phyloP scores from a whole-genome alignment of 345 rosid species.

The Aquilaria malaccensis region DNA sequence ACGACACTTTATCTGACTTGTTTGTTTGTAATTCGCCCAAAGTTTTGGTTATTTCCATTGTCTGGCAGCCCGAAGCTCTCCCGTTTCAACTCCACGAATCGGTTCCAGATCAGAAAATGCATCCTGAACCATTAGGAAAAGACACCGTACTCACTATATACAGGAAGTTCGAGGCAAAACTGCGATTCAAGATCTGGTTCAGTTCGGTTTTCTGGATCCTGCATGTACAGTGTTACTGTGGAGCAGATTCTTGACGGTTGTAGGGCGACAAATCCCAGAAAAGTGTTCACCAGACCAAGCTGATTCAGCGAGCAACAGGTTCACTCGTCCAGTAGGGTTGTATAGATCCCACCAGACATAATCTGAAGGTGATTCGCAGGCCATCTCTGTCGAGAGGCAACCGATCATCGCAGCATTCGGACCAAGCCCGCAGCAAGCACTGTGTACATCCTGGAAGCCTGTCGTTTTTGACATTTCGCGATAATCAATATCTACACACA shows the following conservation, averaged over 20 bases:
- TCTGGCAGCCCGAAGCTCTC: too few species aligned
- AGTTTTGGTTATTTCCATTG: too few species aligned
- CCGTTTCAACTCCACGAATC: too few species aligned
- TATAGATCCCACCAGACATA: constrained; percentile 73
- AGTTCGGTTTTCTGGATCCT: too few species aligned
- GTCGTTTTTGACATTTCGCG: constrained; percentile 1
- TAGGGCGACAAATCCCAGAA: constrained; percentile 40
- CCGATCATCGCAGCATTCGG: constrained; percentile 34
- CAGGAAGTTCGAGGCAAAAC: too few species aligned
- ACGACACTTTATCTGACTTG: too few species aligned
- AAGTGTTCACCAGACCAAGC: constrained; percentile 45
- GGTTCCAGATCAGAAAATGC: too few species aligned
- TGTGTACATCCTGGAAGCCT: constrained; percentile 39
- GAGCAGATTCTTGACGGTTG: constrained; percentile 27
- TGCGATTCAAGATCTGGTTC: neutral
- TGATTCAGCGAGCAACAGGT: constrained; percentile 45
- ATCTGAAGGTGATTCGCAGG: constrained; percentile 35
- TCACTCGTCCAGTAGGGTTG: constrained; percentile 45
- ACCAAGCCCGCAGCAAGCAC: constrained; percentile 57
- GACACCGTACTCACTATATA: too few species aligned
- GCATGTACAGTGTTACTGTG: neutral
- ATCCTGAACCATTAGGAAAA: too few species aligned
- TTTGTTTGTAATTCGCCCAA: too few species aligned
- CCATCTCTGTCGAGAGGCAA: constrained; percentile 45
- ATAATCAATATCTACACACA: too few species aligned